Percentiles rank a stretch among this genome's conserved stretches.
Conservation (phyloP, 2,329 filamentous ascomycete genomes). For the Nigrospora sphaerica region DNA sequence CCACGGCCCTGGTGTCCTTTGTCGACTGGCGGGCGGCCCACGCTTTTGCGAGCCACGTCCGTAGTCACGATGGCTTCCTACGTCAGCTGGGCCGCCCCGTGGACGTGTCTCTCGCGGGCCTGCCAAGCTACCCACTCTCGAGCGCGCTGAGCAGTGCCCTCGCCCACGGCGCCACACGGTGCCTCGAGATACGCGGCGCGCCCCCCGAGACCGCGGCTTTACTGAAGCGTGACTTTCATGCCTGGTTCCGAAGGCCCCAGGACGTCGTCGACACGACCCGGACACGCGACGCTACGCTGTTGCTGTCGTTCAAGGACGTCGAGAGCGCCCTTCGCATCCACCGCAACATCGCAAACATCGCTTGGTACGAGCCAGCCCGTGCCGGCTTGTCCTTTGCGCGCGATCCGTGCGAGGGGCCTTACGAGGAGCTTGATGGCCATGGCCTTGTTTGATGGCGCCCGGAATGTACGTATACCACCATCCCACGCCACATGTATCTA, state of each 20-base stretch:
- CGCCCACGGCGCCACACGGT: neutral
- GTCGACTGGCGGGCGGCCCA: slow-evolving; percentile 2
- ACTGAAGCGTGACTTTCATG: neutral
- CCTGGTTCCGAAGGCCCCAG: neutral
- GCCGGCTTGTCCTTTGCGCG: neutral
- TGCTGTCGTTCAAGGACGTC: slow-evolving; percentile 2
- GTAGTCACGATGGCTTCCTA: neutral
- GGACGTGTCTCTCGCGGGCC: neutral
- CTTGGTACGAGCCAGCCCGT: neutral
- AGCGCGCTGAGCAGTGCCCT: neutral
- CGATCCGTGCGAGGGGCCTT: slow-evolving; percentile 3
- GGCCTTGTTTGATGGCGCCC: no score
- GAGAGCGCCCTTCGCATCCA: slow-evolving; percentile 4
- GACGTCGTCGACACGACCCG: slow-evolving; percentile 2
- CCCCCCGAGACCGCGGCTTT: neutral
- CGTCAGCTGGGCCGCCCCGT: neutral
- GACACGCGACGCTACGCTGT: neutral
- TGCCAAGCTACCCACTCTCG: neutral
- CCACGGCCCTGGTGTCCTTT: slow-evolving; percentile 3
- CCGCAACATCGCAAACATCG: neutral
- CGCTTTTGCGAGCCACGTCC: neutral
- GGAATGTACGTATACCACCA: no score
- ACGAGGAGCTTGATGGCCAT: neutral
- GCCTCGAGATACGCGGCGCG: neutral
- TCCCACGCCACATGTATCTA: no score